phyloP scores from a whole-genome alignment of 139 green algal species.

The Ettlia oleoabundans region DNA sequence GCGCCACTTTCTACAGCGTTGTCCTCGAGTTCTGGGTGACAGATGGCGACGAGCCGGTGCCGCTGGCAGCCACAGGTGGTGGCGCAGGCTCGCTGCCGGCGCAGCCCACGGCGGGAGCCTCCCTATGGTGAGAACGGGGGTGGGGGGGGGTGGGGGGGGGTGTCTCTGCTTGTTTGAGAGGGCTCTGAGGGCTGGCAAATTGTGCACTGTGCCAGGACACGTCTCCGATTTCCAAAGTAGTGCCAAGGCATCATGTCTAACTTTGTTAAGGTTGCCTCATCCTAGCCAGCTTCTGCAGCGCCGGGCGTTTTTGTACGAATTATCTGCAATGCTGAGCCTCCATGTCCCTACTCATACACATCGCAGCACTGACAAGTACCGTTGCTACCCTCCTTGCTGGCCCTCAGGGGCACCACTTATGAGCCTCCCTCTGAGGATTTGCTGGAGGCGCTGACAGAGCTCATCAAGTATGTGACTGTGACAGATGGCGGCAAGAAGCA shows the following conservation, averaged over 20 bases:
- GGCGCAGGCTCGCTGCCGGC: background rate
- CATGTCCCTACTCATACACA: background rate
- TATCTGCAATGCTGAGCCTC: background rate
- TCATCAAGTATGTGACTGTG: constrained; percentile 61
- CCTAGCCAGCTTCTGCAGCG: too few species aligned
- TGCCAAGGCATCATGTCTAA: too few species aligned
- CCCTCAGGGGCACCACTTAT: constrained; percentile 49
- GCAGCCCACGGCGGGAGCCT: background rate
- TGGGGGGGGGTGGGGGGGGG: background rate
- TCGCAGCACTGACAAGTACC: background rate
- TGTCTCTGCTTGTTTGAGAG: too few species aligned
- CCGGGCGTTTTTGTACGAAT: too few species aligned
- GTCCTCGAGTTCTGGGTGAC: constrained; percentile 86
- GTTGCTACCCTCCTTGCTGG: background rate
- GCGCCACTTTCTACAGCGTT: constrained; percentile 37
- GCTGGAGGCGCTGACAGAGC: constrained; percentile 61
- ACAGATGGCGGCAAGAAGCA: constrained; percentile 32
- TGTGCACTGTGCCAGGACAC: too few species aligned
- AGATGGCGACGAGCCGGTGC: constrained; percentile 71
- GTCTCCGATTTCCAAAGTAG: too few species aligned
- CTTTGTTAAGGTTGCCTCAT: too few species aligned
- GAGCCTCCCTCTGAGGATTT: constrained; percentile 74
- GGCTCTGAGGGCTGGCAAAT: too few species aligned
- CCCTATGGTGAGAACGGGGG: constrained; percentile 18
- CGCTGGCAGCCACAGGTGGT: constrained; percentile 23